Evolutionary conservation across 2,329 filamentous ascomycete genomes (phyloP), one percentile per base, ranked within the genome.

Genomic region (Colletotrichum liaoningense): DNA sequence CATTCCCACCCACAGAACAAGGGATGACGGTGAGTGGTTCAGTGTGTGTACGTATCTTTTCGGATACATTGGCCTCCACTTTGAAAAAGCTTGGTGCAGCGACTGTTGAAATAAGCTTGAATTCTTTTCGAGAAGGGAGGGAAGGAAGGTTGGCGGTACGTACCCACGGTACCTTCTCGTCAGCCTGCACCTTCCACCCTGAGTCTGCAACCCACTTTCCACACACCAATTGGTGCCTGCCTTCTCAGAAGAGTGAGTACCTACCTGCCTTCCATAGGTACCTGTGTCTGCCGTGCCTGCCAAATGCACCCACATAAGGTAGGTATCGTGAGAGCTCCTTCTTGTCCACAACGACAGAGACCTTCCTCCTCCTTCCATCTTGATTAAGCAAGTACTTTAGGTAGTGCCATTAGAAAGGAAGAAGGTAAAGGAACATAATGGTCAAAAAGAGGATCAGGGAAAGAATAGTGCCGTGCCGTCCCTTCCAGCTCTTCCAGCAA

Each of bases 31-130:
- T n/a, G 30, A 8, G n/a, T 35, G 35, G 28, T 52, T 46, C 54
- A 66, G 58, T 52, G 12, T 9, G 3, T 3, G 30, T n/a, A 22
- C 38, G 54, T 54, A 62, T n/a, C 30, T 55, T 64, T 22, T 42
- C 26, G 49, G 69, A 68, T 33, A 68, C 69, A 28, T 68, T 19
- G 58, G 16, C 69, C 69, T 72, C 65, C 69, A 72, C 69, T 72
- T 42, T 35, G 58, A 72, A 72, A 69, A 72, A 72, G 69, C 69
- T 72, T 72, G 69, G 69, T 72, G 65, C 65, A 69, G 65, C 59
- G 59, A 74, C 64, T 74, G 73, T 74, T 46, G 73, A 74, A 74
- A 74, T 74, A 74, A 73, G 73, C 73, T 74, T 74, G 73, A 73
- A 60, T 65, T 70, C 7, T 65, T 68, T 72, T 72, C 65, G 69